Percentiles rank a stretch among this genome's conserved stretches.
Evolutionary conservation across 1,284 basidiomycete genomes (phyloP).

Genomic region (Ustilago loliicola): DNA sequence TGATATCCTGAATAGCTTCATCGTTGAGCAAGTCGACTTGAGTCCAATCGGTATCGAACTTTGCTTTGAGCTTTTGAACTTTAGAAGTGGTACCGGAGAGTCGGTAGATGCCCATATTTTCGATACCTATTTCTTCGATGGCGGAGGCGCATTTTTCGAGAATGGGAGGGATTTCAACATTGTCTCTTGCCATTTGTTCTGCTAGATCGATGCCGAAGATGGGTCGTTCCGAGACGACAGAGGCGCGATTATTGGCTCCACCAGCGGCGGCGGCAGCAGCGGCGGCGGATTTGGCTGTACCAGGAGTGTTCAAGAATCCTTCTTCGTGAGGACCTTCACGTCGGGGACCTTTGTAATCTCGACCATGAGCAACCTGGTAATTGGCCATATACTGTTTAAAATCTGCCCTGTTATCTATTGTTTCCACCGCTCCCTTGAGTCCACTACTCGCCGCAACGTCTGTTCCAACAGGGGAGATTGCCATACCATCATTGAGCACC

Average conservation of each 20-base stretch:
- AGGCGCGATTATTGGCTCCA: not conserved
- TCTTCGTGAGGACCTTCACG: slow-evolving; percentile 71
- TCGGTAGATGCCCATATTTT: slow-evolving; percentile 90
- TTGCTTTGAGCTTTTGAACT: slow-evolving; percentile 84
- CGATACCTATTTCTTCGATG: slow-evolving; percentile 82
- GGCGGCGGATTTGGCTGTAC: slow-evolving; percentile 7
- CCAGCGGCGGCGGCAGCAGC: not conserved
- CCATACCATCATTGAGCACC: slow-evolving; percentile 86
- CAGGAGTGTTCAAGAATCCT: slow-evolving; percentile 60
- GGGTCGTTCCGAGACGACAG: slow-evolving; percentile 71
- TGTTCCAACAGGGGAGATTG: slow-evolving; percentile 79
- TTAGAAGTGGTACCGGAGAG: slow-evolving; percentile 91
- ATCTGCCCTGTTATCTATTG: slow-evolving; percentile 92
- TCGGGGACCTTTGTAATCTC: slow-evolving; percentile 72
- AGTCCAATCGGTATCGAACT: slow-evolving; percentile 77
- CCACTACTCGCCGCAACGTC: slow-evolving; percentile 72
- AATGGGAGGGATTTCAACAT: slow-evolving; percentile 87
- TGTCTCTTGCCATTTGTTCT: slow-evolving; percentile 90
- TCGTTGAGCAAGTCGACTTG: slow-evolving; percentile 64
- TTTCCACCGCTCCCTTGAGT: slow-evolving; percentile 86
- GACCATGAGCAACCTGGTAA: slow-evolving; percentile 84
- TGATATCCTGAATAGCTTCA: slow-evolving; percentile 82
- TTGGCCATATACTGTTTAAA: slow-evolving; percentile 98
- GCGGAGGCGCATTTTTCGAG: slow-evolving; percentile 89
- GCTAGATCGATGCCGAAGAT: slow-evolving; percentile 88